These are phyloP conservation scores for Plantago coronopus DNA, from an alignment of 305 asterid species.

Conservation along the genomic window DNA sequence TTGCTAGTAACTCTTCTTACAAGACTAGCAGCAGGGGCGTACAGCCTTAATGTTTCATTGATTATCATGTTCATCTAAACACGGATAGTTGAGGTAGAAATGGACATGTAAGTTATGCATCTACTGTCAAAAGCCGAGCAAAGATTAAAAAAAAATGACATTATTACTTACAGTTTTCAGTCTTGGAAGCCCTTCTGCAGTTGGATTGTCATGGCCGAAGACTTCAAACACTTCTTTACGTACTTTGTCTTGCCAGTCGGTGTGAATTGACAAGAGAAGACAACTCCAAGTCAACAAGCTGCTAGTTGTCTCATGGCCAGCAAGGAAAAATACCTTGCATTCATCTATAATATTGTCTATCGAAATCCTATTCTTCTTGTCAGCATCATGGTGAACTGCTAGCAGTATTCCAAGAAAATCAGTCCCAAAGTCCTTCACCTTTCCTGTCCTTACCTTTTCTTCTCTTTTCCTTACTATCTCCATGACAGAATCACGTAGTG, in stretches of 20 bases:
- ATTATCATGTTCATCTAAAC: conserved; percentile 32
- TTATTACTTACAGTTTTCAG: conserved; percentile 41
- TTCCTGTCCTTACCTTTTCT: conserved; percentile 3
- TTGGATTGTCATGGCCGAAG: conserved; percentile 39
- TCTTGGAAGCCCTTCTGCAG: conserved; percentile 58
- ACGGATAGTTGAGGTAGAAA: too few species aligned
- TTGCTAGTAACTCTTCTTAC: conserved; percentile 50
- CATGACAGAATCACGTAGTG: conserved; percentile 36
- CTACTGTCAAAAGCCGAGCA: neutral
- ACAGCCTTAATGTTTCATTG: conserved; percentile 54
- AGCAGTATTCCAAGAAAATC: conserved; percentile 56
- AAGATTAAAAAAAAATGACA: neutral
- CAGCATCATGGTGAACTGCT: conserved; percentile 27
- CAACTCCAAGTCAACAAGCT: conserved; percentile 57
- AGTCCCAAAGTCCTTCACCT: conserved; percentile 24
- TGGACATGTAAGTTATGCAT: too few species aligned
- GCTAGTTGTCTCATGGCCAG: conserved; percentile 63
- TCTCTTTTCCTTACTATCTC: conserved; percentile 43
- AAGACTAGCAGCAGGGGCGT: conserved; percentile 46
- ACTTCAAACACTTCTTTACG: conserved; percentile 40
- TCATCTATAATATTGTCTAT: conserved; percentile 61
- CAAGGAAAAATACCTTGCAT: conserved; percentile 53
- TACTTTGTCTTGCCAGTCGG: conserved; percentile 65
- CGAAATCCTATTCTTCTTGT: conserved; percentile 45
- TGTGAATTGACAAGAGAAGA: conserved; percentile 48